Base-by-base conservation (phyloP, 805 yeast genomes). In the Candida ponderosae region DNA sequence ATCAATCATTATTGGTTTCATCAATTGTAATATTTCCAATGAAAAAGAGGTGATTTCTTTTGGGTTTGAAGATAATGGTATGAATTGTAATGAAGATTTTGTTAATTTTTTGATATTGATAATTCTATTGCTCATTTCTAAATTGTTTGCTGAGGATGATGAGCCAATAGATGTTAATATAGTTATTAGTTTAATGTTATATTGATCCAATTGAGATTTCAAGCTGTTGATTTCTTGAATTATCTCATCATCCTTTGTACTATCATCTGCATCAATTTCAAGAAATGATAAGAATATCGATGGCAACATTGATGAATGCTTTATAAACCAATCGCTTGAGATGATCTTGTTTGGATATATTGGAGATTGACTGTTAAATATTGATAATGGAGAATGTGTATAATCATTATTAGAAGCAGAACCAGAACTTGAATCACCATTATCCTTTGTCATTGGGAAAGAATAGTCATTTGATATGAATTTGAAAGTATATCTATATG, bases 321-420 rank as follows among this genome's bases (percentile, higher is more conserved):
- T 77, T 27, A 65, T 62, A 13, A 76, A 40, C 86, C 85, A 79
- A 19, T 69, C 58, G 1, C 51, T 44, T 2, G 70, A 61, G 23
- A 74, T 47, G 1, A 74, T 44, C 0, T 68, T 66, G 27, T 64
- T 57, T 1, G 74, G 71, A 42, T 53, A 65, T 23, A 66, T 39
- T 1, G 52, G 47, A 1, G 72, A 60, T 9, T 21, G 11, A 9
- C 11, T 8, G 11, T 21, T 21, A 21, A 21, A 21, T 2, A 21
- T 21, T 21, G 24, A 21, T 21, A 21, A 21, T 21, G 24, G 11
- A 9, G 24, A 21, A 21, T 21, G 24, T 21, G 7, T 21, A 21
- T 21, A 9, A 4, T 57, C 56, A n/a, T 60, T 58, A 34, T 66
- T 62, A 34, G 63, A 57, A 3, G 80, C 79, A 0, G 79, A 73